These are phyloP conservation scores for Torulaspora delbrueckii DNA, from an alignment of 805 yeast species.

Conservation along the genomic window DNA sequence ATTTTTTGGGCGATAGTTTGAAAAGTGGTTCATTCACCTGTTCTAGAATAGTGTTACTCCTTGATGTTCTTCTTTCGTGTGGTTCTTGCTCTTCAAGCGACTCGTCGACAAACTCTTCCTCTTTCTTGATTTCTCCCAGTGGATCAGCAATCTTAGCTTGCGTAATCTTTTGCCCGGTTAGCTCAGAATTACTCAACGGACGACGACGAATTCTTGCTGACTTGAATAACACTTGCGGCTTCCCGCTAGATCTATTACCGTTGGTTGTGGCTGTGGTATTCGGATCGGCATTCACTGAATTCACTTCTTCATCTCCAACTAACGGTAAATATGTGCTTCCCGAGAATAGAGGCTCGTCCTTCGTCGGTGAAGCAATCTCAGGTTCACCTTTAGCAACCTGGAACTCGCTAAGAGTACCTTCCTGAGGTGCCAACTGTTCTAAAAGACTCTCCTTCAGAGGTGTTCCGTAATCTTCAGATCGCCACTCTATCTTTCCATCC, in stretches of 20 bases:
- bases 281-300: constrained; percentile 9
- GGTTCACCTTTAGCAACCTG: constrained; percentile 30
- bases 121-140: constrained; percentile 32
- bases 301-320: constrained; percentile 11
- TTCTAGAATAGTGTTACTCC: constrained; percentile 15
- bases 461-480: constrained; percentile 23
- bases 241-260: constrained; percentile 37
- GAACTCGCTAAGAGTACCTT: constrained; percentile 41
- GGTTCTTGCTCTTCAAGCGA: constrained; percentile 25
- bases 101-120: constrained; percentile 31
- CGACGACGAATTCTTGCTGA: constrained; percentile 45
- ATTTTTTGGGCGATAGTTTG: constrained; percentile 20
- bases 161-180: neutral
- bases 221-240: constrained; percentile 43
- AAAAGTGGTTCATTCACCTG: constrained; percentile 28
- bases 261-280: constrained; percentile 26
- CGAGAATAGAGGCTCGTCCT: constrained; percentile 36
- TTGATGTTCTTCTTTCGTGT: constrained; percentile 1
- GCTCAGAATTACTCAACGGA: constrained; percentile 13
- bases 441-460: constrained; percentile 25
- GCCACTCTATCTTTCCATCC: neutral
- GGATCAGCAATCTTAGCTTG: constrained; percentile 23
- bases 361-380: constrained; percentile 18
- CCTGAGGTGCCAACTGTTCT: constrained; percentile 28
- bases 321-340: constrained; percentile 25